These are phyloP conservation scores for Acanthamoeba triangularis DNA, from an alignment of 208 protist species.

Conservation along the genomic window DNA sequence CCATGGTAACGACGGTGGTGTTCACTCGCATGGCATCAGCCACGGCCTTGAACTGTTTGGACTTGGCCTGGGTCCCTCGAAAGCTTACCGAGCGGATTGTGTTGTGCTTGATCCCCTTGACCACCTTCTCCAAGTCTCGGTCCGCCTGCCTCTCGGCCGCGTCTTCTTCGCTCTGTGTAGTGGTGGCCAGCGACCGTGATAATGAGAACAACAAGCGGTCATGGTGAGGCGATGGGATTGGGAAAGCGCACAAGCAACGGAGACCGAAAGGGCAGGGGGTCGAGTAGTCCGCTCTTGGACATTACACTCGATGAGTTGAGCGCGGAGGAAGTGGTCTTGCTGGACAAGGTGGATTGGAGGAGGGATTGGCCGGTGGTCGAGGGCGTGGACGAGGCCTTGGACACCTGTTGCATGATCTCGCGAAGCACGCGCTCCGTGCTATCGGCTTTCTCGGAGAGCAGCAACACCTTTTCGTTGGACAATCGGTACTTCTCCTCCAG, in stretches of 20 bases:
- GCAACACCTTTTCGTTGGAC: slow-evolving; percentile 73
- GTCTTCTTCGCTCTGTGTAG: slow-evolving; percentile 16
- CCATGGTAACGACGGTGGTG: slow-evolving; percentile 53
- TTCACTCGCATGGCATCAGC: slow-evolving; percentile 45
- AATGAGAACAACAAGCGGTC: background rate
- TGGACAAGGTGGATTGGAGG: background rate
- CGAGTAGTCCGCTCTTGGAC: background rate
- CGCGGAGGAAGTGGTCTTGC: background rate
- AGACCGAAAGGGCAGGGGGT: background rate
- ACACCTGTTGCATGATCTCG: slow-evolving; percentile 40
- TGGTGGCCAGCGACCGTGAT: background rate
- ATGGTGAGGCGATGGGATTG: background rate
- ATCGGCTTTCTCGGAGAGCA: slow-evolving; percentile 67
- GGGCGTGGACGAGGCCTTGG: background rate
- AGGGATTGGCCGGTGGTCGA: background rate
- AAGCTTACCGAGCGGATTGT: slow-evolving; percentile 2
- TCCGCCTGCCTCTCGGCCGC: background rate
- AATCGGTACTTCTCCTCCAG: slow-evolving; percentile 68
- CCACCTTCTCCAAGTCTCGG: slow-evolving; percentile 40
- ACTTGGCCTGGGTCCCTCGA: background rate
- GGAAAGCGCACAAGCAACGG: background rate
- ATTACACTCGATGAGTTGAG: background rate
- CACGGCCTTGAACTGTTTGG: slow-evolving; percentile 54
- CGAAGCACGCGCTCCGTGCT: background rate
- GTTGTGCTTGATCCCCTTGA: slow-evolving; percentile 71